A percentile compares a stretch with the other conserved stretches of the same genome.
phyloP scores from a whole-genome alignment of 2,329 filamentous ascomycete species.

The Amylocarpus encephaloides region DNA sequence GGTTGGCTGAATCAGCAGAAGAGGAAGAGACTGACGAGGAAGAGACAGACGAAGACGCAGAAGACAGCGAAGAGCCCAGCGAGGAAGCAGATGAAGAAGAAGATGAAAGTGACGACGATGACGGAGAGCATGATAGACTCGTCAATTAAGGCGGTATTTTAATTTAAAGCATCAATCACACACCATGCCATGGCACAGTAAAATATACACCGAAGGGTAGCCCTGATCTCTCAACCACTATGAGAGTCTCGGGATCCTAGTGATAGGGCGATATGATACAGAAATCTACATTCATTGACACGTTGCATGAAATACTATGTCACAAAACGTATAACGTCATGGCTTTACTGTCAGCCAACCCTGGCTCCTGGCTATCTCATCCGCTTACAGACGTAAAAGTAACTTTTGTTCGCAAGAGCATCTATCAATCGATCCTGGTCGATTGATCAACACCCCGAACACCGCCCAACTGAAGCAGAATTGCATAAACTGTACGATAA shows the following conservation, averaged over 20 bases:
- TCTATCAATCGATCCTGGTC: background rate
- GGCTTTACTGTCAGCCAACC: conserved; percentile 25
- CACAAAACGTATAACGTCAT: conserved; percentile 22
- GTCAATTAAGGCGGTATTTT: conserved; percentile 24
- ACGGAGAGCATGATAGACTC: conserved; percentile 29
- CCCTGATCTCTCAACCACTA: background rate
- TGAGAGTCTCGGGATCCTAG: background rate
- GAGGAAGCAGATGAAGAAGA: conserved; percentile 31
- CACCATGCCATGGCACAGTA: background rate
- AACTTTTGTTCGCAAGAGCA: background rate
- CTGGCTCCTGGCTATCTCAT: conserved; percentile 22
- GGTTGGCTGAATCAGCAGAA: conserved; percentile 61
- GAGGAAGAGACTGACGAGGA: conserved; percentile 47
- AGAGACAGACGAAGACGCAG: conserved; percentile 34
- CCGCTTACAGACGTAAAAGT: conserved; percentile 11
- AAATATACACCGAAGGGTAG: background rate
- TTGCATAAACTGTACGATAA: background rate
- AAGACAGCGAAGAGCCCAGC: conserved; percentile 39
- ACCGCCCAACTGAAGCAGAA: background rate
- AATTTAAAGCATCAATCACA: conserved; percentile 16
- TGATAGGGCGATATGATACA: background rate
- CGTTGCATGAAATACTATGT: conserved; percentile 14
- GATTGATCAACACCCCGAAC: background rate
- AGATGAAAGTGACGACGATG: conserved; percentile 26
- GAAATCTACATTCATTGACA: conserved; percentile 9